Evolutionary conservation across 768 basidiomycete species (phyloP), one percentile per base, ranked within the genome.

Genomic region (Termitomyces sp.): DNA sequence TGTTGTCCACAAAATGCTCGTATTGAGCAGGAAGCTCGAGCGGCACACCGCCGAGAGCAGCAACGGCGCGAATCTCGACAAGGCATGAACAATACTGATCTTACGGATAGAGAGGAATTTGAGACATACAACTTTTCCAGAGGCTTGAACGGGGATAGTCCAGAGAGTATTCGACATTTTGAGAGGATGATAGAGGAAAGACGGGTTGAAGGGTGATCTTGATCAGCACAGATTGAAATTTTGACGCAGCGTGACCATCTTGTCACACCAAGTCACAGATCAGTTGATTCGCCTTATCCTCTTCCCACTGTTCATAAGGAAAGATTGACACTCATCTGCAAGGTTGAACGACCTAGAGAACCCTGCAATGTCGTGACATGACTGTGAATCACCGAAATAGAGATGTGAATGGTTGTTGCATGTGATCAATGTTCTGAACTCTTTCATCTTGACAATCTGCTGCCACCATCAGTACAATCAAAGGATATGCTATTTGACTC

Each of bases 1-100:
- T 82, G 78, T 91, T 91, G 68, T 82, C 81, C 64, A 84, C 78
- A 58, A 70, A 74, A 69, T 88, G 85, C 55, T 75, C 77, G 70
- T 88, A 90, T 55, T 62, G 66, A 20, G 73, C 72, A 16, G 82
- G 80, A 52, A 78, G 58, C 57, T 84, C 80, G 56, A 90, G 61
- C 49, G 82, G 77, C 60, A 90, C 65, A 37, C 83, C 86, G 42
- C 72, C 83, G 13, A 81, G 70, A 26, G 86, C 86, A 59, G 84
- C 88, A 52, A 74, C 79, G 22, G 86, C 85, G 45, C 68, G 68
- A 68, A 79, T 75, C 82, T 83, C 51, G 36, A 44, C 53, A 45
- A 28, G 29, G 58, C 51, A 49, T 62, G 48, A 52, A 41, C 15
- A 46, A 34, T 37, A 31, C 56, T 31, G 52, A 45, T 31, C 39